Base-by-base conservation (phyloP, 129 eudicot species). In the Lactuca saligna region DNA sequence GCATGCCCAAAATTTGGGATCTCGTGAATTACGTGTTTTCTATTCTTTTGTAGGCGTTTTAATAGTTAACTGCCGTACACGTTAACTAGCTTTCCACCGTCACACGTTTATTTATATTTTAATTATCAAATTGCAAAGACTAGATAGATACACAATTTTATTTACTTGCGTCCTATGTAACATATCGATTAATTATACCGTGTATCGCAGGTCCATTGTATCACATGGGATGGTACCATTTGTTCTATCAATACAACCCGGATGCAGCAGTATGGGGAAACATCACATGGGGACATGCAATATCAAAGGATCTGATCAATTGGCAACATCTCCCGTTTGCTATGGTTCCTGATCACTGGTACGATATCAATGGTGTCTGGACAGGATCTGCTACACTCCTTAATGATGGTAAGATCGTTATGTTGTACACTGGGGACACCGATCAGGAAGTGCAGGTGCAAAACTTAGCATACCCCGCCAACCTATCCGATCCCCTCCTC, bases 201-300 rank as follows among this genome's bases (percentile, higher is more conserved):
- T 41, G 65, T 20, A 58, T 46, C n/a, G 42, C 79, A 88, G 98
- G 96, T 77, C 98, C 98, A 65, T 75, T 92, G 32, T 88, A 78
- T 54, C 83, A 92, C 79, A 79, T 68, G 86, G 98, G 98, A 5
- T 88, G 94, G 95, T 92, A 92, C 66, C 98, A 92, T 70, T 44
- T 92, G 0, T 92, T 92, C 78, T 92, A 88, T 62, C 98, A 91
- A 68, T 88, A 88, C 80, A 91, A 91, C 61, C 98, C 96, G 5
- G 89, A 91, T 68, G 75, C 96, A 5, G 96, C 98, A 1, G 80
- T 92, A 3, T 88, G 96, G 98, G 98, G 96, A 4, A 92, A 84
- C 73, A 92, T 92, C 57, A 78, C 91, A 9, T 92, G 98, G 98
- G 98, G 95, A 69, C 98, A 92, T 44, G 96, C 98, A 0, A 78